Conservation (phyloP, 2,329 filamentous ascomycete genomes). For the Colletotrichum lentis region DNA sequence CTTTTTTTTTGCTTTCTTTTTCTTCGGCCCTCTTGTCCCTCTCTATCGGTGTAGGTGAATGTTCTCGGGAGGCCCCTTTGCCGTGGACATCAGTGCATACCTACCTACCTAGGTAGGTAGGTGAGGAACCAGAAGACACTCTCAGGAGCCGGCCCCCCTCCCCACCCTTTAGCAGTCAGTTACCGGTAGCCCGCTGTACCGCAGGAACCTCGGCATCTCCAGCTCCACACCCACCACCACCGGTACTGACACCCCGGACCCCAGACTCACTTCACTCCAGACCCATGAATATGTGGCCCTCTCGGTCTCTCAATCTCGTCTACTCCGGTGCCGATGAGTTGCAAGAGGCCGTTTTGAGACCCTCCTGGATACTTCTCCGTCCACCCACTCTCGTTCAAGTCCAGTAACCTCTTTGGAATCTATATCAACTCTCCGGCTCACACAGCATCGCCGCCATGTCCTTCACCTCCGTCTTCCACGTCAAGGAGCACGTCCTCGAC, state of each 20-base stretch:
- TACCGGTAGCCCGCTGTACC: constrained; percentile 17
- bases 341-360: neutral
- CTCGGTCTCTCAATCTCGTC: constrained; percentile 7
- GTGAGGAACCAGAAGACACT: neutral
- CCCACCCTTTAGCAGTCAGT: constrained; percentile 3
- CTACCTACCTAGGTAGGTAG: too few relatives aligned
- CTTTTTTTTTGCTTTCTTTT: too few relatives aligned
- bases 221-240: constrained; percentile 2
- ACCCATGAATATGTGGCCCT: neutral
- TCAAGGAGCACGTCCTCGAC: constrained; percentile 77
- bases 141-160: neutral
- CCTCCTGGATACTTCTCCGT: neutral
- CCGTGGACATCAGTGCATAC: neutral
- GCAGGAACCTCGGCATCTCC: constrained; percentile 36
- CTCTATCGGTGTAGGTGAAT: neutral
- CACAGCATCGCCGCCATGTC: constrained; percentile 40
- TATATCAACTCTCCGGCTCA: neutral
- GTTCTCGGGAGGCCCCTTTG: neutral
- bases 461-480: constrained; percentile 59
- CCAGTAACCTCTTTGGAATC: neutral
- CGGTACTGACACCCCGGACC: constrained; percentile 14
- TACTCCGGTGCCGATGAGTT: constrained; percentile 7
- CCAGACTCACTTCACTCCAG: constrained; percentile 1
- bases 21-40: too few relatives aligned
- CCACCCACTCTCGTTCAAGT: neutral